Base-by-base conservation (phyloP, 2,329 filamentous ascomycete genomes). In the Myriosclerotinia duriaeana region DNA sequence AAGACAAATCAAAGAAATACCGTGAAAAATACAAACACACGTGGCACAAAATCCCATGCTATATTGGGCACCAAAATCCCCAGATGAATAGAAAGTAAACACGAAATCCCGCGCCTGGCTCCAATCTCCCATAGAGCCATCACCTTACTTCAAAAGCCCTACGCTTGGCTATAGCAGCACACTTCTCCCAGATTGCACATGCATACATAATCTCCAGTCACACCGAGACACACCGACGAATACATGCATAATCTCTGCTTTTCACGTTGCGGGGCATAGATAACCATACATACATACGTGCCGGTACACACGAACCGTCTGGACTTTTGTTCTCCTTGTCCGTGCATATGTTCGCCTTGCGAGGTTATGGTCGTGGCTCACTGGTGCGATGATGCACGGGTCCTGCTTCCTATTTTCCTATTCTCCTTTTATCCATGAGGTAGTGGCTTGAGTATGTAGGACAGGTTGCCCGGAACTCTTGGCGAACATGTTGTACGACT, bases 401-500 rank as follows among this genome's bases (percentile, higher is more conserved):
- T 61, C 46, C 44, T 40, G 20, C 50, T 26, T 11, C 14, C n/a
- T 20, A 61, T 14, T 50, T n/a, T 40, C 55, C 40, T 58, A 50
- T 26, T 17, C 38, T 40, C 30, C 58, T 61, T 26, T 36, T 26
- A 50, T 20, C 46, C 34, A 50, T 20, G 38, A 22, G 34, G 34
- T 26, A 61, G 44, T 50, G 58, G 44, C 34, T 17, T 38, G 15
- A 17, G 11, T 36, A n/a, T 22, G 58, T 61, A 17, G 30, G 38
- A 50, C 44, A 50, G 30, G 12, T 61, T 50, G 46, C n/a, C 44
- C 58, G 50, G 58, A 40, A 50, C n/a, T 12, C 44, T 61, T 40
- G 58, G 58, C 58, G 30, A 61, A 26, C 8, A 38, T 50, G n/a
- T 20, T 50, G 58, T 50, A 50, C 44, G 5, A 52, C n/a, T 5